phyloP scores from a whole-genome alignment of 306 rosid species.

The Hippophae gyantsensis region DNA sequence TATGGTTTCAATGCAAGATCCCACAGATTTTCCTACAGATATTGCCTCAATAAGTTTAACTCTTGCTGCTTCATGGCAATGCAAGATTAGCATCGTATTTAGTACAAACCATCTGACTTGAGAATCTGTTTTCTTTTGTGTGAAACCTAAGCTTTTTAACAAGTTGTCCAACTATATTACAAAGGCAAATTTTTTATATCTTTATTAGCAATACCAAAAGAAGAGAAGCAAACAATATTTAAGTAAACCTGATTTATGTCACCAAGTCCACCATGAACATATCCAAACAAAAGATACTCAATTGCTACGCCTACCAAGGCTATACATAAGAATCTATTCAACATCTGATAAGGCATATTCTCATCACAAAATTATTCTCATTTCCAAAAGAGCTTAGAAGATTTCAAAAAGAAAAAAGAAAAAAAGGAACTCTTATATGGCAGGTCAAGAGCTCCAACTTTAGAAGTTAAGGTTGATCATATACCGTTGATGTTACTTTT shows the following conservation, averaged over 20 bases:
- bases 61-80: constrained; percentile 62
- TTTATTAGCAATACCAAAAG: too few relatives aligned
- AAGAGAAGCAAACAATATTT: too few relatives aligned
- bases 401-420: not conserved
- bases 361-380: too few relatives aligned
- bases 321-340: too few relatives aligned
- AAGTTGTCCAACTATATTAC: too few relatives aligned
- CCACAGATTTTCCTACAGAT: constrained; percentile 58
- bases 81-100: constrained; percentile 55
- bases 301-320: too few relatives aligned
- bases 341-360: too few relatives aligned
- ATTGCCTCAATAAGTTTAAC: constrained; percentile 70
- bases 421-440: not conserved
- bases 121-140: constrained; percentile 84
- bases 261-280: too few relatives aligned
- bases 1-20: constrained; percentile 61
- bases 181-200: too few relatives aligned
- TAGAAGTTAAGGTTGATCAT: constrained; percentile 1
- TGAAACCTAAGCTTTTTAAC: constrained; percentile 51
- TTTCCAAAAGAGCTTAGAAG: constrained; percentile 9
- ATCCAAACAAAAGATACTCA: too few relatives aligned
- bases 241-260: too few relatives aligned
- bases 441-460: constrained; percentile 8
- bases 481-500: constrained; percentile 72
- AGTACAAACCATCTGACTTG: constrained; percentile 90